These are phyloP conservation scores for Amanita pseudoporphyria DNA, from an alignment of 768 basidiomycete genomes.

Conservation along the genomic window DNA sequence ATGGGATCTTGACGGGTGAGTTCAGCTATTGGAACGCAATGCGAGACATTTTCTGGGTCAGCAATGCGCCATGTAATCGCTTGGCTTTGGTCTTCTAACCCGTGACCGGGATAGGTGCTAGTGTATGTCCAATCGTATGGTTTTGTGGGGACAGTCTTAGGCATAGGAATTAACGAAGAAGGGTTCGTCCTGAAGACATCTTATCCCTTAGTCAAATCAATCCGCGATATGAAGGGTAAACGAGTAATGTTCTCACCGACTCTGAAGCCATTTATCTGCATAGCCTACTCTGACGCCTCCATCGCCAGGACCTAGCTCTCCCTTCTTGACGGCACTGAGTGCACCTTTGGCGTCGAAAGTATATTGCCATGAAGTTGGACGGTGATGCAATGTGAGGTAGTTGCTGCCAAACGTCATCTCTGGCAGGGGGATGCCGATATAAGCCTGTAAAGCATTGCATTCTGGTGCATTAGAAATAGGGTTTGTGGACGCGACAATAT, in stretches of 20 bases:
- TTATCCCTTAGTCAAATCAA: constrained; percentile 3
- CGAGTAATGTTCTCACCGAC: constrained; percentile 45
- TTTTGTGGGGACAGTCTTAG: constrained; percentile 66
- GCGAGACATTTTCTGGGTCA: constrained; percentile 43
- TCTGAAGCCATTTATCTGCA: constrained; percentile 89
- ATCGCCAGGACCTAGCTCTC: constrained; percentile 67
- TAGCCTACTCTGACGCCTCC: constrained; percentile 93
- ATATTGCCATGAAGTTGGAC: constrained; percentile 51
- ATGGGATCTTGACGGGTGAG: constrained; percentile 90
- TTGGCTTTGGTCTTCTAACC: constrained; percentile 12
- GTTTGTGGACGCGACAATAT: constrained; percentile 58
- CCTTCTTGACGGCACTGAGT: constrained; percentile 63
- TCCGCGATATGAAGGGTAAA: constrained; percentile 10
- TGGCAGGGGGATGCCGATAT: constrained; percentile 72
- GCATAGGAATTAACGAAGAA: constrained; percentile 53
- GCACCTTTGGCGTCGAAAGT: constrained; percentile 62
- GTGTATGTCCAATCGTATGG: constrained; percentile 99
- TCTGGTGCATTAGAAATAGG: constrained; percentile 75
- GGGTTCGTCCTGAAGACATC: constrained; percentile 42
- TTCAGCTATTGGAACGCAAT: constrained; percentile 75
- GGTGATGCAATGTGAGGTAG: constrained; percentile 56
- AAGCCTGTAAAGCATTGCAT: constrained; percentile 56
- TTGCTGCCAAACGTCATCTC: constrained; percentile 98
- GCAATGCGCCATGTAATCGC: constrained; percentile 39
- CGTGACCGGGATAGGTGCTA: constrained; percentile 71